Conservation (phyloP, 2,329 filamentous ascomycete species). For the Fusarium palustre region DNA sequence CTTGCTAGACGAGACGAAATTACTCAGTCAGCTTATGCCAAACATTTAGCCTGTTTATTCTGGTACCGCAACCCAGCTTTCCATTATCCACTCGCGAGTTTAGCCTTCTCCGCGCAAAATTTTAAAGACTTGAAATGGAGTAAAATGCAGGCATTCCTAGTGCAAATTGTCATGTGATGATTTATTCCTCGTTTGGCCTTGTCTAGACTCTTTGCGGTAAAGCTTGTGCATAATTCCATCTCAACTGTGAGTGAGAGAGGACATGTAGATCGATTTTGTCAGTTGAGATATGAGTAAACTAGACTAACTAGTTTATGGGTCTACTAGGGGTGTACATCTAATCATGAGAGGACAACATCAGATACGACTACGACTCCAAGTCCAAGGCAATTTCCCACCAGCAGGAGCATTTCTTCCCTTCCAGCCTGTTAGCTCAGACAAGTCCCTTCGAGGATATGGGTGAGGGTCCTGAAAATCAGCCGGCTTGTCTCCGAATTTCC, state of each 20-base stretch:
- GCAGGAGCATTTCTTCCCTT: constrained; percentile 38
- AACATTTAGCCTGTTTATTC: background rate
- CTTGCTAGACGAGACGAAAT: background rate
- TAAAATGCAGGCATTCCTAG: background rate
- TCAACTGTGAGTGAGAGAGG: background rate
- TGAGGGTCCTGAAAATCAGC: constrained; percentile 39
- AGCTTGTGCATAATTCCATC: constrained; percentile 13
- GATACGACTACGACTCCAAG: constrained; percentile 39
- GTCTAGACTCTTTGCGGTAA: background rate
- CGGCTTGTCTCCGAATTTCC: constrained; percentile 38
- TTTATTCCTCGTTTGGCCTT: constrained; percentile 2
- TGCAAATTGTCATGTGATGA: constrained; percentile 29
- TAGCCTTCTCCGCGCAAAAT: background rate
- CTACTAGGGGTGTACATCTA: background rate
- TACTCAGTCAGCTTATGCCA: background rate
- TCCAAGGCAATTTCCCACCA: constrained; percentile 41
- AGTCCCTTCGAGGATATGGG: constrained; percentile 36
- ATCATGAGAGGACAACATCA: background rate
- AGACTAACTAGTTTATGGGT: background rate
- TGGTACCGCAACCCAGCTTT: background rate
- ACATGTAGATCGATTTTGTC: background rate
- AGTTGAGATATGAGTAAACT: constrained; percentile 21
- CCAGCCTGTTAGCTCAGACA: constrained; percentile 39
- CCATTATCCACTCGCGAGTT: background rate
- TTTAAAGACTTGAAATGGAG: background rate